phyloP scores from a whole-genome alignment of 768 basidiomycete species.

The Mycena capillaripes region DNA sequence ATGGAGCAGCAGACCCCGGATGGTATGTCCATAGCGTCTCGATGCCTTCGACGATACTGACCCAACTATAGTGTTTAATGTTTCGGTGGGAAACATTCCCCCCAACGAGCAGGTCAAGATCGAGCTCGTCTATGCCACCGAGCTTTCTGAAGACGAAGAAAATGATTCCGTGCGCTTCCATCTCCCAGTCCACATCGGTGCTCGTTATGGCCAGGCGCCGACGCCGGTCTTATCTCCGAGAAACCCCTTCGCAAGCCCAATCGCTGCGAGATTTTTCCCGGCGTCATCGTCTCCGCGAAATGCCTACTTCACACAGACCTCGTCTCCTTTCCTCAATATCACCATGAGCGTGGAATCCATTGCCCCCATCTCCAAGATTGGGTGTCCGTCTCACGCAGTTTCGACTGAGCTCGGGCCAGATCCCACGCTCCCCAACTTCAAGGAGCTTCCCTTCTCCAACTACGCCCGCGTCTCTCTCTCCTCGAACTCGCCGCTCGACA shows the following conservation, averaged over 20 bases:
- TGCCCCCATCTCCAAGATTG: constrained; percentile 22
- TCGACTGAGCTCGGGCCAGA: constrained; percentile 34
- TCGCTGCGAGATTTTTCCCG: no score
- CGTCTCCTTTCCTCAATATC: constrained; percentile 8
- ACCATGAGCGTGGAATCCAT: constrained; percentile 8
- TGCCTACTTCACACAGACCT: neutral
- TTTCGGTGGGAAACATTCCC: constrained; percentile 34
- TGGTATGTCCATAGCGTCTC: constrained; percentile 7
- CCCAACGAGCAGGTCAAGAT: constrained; percentile 27
- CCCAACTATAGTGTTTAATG: constrained; percentile 29
- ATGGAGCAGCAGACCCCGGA: constrained; percentile 30
- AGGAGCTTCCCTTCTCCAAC: constrained; percentile 25
- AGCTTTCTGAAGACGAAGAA: constrained; percentile 34
- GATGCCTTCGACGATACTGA: neutral
- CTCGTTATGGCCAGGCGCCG: constrained; percentile 34
- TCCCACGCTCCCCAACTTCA: constrained; percentile 14
- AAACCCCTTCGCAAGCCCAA: constrained; percentile 20
- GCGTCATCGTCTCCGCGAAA: no score
- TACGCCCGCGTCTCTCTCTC: constrained; percentile 21
- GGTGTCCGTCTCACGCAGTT: constrained; percentile 27
- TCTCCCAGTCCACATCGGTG: constrained; percentile 28
- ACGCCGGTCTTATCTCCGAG: constrained; percentile 2
- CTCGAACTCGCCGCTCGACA: constrained; percentile 34
- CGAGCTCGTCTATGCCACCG: constrained; percentile 33
- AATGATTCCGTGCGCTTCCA: constrained; percentile 34